Evolutionary conservation across 2,329 filamentous ascomycete genomes (phyloP), one percentile per base, ranked within the genome.

Genomic region (Cytospora mali): DNA sequence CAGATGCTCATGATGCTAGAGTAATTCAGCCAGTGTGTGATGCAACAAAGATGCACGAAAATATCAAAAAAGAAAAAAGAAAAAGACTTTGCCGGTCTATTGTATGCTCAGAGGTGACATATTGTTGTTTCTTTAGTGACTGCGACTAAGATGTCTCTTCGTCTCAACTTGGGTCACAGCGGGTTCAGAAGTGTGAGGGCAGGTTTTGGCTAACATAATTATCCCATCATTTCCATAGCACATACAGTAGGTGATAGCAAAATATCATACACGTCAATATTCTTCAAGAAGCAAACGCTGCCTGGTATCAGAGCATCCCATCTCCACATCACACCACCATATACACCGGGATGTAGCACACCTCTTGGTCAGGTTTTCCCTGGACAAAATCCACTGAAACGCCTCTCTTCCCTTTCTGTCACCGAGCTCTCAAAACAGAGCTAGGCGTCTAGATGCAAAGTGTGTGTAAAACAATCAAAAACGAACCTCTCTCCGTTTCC

Each of bases 401-500:
- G 58, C 58, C 58, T 60, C n/a, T 53, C n/a, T 33, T 31, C 42
- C 46, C 16, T 16, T 31, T 31, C 46, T 31, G 23, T 31, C 25
- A 21, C 28, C 25, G 16, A 53, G 27, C n/a, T 48, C 23, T 53
- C 33, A 23, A 39, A 16, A 39, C 42, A 5, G 42, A 46, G 42
- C 42, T n/a, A 46, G n/a, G 35, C 50, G 48, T 60, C 58, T 60
- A 60, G 58, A 60, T 60, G 58, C 58, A 54, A 48, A n/a, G n/a
- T n/a, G 51, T 28, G 39, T 18, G n/a, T 10, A 14, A 54, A 23
- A 18, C 29, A 48, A 48, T 27, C 58, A 54, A 25, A 33, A 25
- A 33, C 39, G 50, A 9, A 33, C 27, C 31, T 27, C 39, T 14
- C 23, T 46, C n/a, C 42, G n/a, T 46, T 46, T 21, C 42, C n/a